Evolutionary conservation across 176 grass and related monocot species (phyloP), one percentile per base, ranked within the genome.

Genomic region (Oropetium thomaeum): DNA sequence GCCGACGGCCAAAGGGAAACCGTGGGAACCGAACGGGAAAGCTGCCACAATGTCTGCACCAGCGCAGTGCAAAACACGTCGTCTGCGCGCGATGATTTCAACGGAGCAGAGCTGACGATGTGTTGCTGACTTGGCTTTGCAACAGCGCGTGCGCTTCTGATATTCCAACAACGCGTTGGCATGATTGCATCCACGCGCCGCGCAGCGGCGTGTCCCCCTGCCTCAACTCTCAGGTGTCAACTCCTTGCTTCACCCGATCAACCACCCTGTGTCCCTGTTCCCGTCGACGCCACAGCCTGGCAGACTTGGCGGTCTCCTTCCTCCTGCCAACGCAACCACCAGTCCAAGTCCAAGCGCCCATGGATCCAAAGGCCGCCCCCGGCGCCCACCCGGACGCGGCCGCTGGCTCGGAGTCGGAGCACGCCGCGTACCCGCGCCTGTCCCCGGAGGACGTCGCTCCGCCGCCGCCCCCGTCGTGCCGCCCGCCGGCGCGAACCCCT

Each of bases 401-500:
- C 10, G 1, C 44, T 10, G n/a, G 29, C 6, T 2, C 53, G 44
- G 20, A 44, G 31, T 2, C 66, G 47, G 79, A 72, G 73, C 59
- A 41, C 74, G 67, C 60, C 13, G 73, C 79, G 25, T 87, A 87
- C 74, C 85, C 79, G 74, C 79, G 79, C 59, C 75, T 87, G 33
- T 83, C 85, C 25, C 85, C 85, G 61, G 85, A 83, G 85, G 80
- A 87, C 60, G 37, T 83, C 27, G 85, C 74, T 10, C 62, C 66
- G 39, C 85, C 85, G 39, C 85, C 79, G 45, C 79, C 79, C 22
- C 85, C 85, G n/a, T n/a, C 33, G 85, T 83, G 48, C 12, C 61
- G 26, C 74, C 79, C 2, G 60, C 85, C 19, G 67, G 68, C 51
- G 5, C 80, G 42, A 87, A 87, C 85, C 85, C 85, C 68, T 87